These are phyloP conservation scores for Moesziomyces sp. DNA, from an alignment of 1,284 basidiomycete species.

Conservation along the genomic window DNA sequence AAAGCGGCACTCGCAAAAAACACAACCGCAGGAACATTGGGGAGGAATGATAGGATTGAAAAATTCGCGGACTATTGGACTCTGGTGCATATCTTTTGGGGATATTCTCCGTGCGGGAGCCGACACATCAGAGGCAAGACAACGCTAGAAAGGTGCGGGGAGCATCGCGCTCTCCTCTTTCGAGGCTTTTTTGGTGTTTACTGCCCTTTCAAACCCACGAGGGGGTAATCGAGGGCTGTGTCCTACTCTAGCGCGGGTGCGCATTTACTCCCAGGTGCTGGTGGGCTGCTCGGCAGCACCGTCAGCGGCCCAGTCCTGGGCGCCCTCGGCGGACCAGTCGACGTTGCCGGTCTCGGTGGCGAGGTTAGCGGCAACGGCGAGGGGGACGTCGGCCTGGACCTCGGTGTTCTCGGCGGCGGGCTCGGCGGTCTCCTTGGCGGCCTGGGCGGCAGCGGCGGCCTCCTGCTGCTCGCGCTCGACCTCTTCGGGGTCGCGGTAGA, in stretches of 20 bases:
- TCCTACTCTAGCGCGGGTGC: not conserved
- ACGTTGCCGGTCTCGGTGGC: conserved; percentile 70
- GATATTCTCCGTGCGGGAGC: conserved; percentile 53
- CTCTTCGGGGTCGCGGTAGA: conserved; percentile 99
- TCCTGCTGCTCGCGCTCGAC: conserved; percentile 96
- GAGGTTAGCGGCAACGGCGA: conserved; percentile 54
- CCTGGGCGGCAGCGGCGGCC: conserved; percentile 72
- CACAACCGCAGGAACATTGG: conserved; percentile 4
- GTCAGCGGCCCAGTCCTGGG: conserved; percentile 68
- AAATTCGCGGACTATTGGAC: conserved; percentile 57
- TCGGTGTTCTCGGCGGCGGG: conserved; percentile 73
- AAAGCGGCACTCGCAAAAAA: not conserved
- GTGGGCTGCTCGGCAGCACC: conserved; percentile 45
- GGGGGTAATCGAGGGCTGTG: not conserved
- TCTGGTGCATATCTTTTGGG: conserved; percentile 51
- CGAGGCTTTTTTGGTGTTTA: conserved; percentile 39
- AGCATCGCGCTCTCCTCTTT: conserved; percentile 12
- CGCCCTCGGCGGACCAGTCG: conserved; percentile 79
- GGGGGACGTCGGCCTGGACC: conserved; percentile 72
- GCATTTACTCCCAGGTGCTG: conserved; percentile 50
- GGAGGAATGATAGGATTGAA: conserved; percentile 2
- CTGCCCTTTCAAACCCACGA: not conserved
- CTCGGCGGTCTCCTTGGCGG: conserved; percentile 58
- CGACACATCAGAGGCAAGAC: conserved; percentile 59
- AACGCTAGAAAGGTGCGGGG: conserved; percentile 40